These are phyloP conservation scores for Inga oerstediana DNA, from an alignment of 306 rosid genomes.

Conservation along the genomic window DNA sequence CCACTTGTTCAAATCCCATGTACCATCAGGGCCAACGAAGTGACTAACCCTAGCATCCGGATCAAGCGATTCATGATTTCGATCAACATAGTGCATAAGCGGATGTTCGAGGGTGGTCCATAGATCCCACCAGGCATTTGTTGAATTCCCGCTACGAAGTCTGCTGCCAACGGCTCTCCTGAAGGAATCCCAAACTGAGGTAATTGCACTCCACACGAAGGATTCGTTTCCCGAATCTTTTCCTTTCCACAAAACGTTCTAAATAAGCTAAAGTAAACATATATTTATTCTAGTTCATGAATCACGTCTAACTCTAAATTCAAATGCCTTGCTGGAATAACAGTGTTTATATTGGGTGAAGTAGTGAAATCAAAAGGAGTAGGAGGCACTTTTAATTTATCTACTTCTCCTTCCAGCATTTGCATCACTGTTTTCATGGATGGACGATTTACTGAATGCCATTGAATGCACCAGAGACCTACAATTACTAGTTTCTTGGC, in stretches of 20 bases:
- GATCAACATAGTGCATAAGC: too few relatives aligned
- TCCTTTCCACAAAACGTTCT: background rate
- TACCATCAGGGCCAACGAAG: too few relatives aligned
- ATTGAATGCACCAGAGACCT: constrained; percentile 39
- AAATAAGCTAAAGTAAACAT: background rate
- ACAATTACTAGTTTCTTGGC: constrained; percentile 28
- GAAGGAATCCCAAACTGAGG: too few relatives aligned
- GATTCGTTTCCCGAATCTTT: too few relatives aligned
- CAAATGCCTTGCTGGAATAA: background rate
- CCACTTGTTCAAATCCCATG: too few relatives aligned
- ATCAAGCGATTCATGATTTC: too few relatives aligned
- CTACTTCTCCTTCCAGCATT: constrained; percentile 33
- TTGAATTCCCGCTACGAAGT: too few relatives aligned
- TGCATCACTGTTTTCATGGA: constrained; percentile 19
- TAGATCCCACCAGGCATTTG: too few relatives aligned
- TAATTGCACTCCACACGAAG: too few relatives aligned
- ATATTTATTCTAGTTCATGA: background rate
- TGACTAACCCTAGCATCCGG: too few relatives aligned
- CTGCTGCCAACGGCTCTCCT: too few relatives aligned
- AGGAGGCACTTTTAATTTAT: background rate
- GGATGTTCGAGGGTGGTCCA: too few relatives aligned
- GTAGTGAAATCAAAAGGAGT: background rate
- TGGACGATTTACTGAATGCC: constrained; percentile 24
- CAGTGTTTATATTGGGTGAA: background rate
- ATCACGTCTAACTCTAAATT: constrained; percentile 8